These are phyloP conservation scores for Cornus suecica DNA, from an alignment of 148 eudicot species.

Conservation along the genomic window DNA sequence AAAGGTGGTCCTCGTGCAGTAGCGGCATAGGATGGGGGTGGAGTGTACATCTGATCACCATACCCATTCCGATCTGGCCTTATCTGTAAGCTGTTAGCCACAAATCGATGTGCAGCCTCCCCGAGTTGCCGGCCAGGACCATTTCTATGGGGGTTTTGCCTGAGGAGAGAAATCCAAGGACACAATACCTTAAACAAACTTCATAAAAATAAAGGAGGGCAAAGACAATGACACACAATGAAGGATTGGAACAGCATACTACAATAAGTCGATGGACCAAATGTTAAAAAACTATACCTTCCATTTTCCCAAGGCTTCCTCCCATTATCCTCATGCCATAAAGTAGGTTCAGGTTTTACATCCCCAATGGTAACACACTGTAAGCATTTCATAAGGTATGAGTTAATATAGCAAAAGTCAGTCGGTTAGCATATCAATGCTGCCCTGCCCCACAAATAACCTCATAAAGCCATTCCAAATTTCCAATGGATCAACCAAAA, in stretches of 20 bases:
- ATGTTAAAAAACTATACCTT: constrained; percentile 54
- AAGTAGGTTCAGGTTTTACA: constrained; percentile 55
- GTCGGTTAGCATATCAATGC: neutral
- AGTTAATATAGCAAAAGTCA: constrained; percentile 1
- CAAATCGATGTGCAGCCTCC: constrained; percentile 82
- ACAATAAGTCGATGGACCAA: neutral
- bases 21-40: constrained; percentile 23
- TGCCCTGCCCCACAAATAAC: neutral
- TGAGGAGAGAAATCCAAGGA: constrained; percentile 22
- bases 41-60: constrained; percentile 26
- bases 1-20: constrained; percentile 19
- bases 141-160: constrained; percentile 49
- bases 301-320: constrained; percentile 52
- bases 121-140: constrained; percentile 76
- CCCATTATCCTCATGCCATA: constrained; percentile 87
- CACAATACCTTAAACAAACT: neutral
- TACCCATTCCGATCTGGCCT: constrained; percentile 31
- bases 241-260: neutral
- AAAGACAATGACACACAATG: neutral
- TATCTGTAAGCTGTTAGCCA: constrained; percentile 61
- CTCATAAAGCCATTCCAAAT: neutral
- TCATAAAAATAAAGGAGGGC: neutral
- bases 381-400: neutral
- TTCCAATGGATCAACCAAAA: too few relatives aligned
- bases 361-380: constrained; percentile 68